A percentile compares a stretch with the other conserved stretches of the same genome.
Evolutionary conservation across 2,329 filamentous ascomycete genomes (phyloP).

Genomic region (Anthostomella pinea): DNA sequence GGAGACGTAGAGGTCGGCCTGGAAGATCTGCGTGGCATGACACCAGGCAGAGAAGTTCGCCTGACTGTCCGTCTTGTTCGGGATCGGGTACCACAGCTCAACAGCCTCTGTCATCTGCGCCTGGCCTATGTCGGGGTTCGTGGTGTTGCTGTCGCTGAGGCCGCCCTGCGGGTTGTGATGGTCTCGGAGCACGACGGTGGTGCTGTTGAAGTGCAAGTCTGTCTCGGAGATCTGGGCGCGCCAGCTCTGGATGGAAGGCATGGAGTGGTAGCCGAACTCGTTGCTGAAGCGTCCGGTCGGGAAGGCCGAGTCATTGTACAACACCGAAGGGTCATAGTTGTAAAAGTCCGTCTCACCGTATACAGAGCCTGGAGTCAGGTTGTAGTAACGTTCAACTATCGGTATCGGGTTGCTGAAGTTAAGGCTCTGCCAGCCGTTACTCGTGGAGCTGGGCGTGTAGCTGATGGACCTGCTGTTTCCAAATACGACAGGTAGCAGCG

Average conservation of each 20-base stretch:
- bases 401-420: constrained; percentile 51
- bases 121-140: constrained; percentile 43
- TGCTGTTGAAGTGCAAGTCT: constrained; percentile 57
- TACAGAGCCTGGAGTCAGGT: constrained; percentile 47
- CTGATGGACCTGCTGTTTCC: constrained; percentile 57
- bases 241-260: constrained; percentile 60
- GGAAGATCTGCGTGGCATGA: constrained; percentile 61
- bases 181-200: constrained; percentile 53
- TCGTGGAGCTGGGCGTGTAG: constrained; percentile 59
- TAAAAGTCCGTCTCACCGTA: constrained; percentile 63
- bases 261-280: constrained; percentile 62
- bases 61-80: constrained; percentile 48
- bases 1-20: constrained; percentile 59
- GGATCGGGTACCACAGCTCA: constrained; percentile 54
- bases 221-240: constrained; percentile 47
- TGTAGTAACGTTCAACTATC: constrained; percentile 55
- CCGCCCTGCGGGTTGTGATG: constrained; percentile 55
- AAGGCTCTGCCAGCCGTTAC: constrained; percentile 54
- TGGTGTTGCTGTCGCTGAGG: constrained; percentile 45
- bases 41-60: constrained; percentile 63
- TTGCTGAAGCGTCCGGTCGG: constrained; percentile 60
- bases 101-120: constrained; percentile 58
- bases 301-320: constrained; percentile 54
- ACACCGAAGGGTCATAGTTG: constrained; percentile 50
- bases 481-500: constrained; percentile 54